Evolutionary conservation across 768 basidiomycete genomes (phyloP).

Genomic region (Tulasnella sp.): DNA sequence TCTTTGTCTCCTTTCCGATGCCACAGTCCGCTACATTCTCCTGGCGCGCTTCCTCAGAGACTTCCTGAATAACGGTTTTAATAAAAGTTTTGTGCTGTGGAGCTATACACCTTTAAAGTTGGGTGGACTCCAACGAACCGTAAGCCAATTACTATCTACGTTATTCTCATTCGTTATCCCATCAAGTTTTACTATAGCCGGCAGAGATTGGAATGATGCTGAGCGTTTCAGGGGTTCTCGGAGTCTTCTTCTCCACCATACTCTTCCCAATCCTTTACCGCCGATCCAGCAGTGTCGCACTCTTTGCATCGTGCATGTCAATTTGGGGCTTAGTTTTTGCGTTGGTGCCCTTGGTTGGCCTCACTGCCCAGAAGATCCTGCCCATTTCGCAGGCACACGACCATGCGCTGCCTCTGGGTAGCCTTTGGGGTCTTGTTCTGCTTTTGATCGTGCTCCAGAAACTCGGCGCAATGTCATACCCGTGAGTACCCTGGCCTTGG

Average conservation of each 20-base stretch:
- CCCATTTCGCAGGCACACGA: neutral
- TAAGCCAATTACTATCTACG: neutral
- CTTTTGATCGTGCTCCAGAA: neutral
- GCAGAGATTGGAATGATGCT: neutral
- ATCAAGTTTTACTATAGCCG: neutral
- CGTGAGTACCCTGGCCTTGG: neutral
- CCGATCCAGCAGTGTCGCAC: neutral
- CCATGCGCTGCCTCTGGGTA: neutral
- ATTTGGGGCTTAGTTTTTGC: neutral
- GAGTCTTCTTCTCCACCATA: neutral
- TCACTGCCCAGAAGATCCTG: neutral
- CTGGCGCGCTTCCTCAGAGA: conserved; percentile 35
- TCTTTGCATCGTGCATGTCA: neutral
- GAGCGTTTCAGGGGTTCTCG: neutral
- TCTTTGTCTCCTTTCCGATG: neutral
- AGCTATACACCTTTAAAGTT: conserved; percentile 52
- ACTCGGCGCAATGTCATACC: neutral
- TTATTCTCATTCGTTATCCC: neutral
- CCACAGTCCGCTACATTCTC: conserved; percentile 18
- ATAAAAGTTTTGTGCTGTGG: conserved; percentile 64
- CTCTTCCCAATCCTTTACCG: neutral
- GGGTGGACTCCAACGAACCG: conserved; percentile 9
- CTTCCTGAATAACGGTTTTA: conserved; percentile 47
- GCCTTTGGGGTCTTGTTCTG: neutral
- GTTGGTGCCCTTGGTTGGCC: neutral